Conservation (phyloP, 306 rosid genomes). For the Glycyrrhiza uralensis region DNA sequence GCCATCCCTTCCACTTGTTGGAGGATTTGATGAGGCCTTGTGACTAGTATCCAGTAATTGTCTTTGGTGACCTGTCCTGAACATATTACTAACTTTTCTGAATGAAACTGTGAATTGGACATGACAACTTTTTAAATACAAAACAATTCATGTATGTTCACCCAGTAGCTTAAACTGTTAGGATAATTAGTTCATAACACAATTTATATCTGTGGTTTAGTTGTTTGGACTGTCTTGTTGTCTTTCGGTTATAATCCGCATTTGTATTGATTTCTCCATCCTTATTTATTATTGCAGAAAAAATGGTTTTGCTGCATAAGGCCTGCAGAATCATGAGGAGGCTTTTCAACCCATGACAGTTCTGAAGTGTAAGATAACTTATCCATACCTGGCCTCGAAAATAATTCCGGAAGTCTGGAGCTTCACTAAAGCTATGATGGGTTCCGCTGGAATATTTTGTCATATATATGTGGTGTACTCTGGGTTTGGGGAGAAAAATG, state of each 20-base stretch:
- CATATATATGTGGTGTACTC: slow-evolving; percentile 18
- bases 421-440: slow-evolving; percentile 49
- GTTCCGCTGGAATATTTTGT: slow-evolving; percentile 48
- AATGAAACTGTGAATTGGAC: background rate
- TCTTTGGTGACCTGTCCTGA: too few species aligned
- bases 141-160: too few species aligned
- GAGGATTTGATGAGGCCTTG: too few species aligned
- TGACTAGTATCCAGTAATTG: too few species aligned
- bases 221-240: background rate
- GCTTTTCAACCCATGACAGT: slow-evolving; percentile 9
- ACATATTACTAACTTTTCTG: background rate
- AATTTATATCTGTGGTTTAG: background rate
- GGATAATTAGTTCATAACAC: background rate
- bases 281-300: slow-evolving; percentile 41
- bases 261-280: background rate
- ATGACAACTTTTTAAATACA: background rate
- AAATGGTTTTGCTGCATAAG: slow-evolving; percentile 85
- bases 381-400: slow-evolving; percentile 18
- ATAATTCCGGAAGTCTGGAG: slow-evolving; percentile 54
- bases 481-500: slow-evolving; percentile 15
- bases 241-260: background rate
- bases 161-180: too few species aligned
- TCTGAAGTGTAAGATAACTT: slow-evolving; percentile 6
- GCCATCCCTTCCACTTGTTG: background rate
- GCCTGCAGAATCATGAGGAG: slow-evolving; percentile 48